Evolutionary conservation across 768 basidiomycete genomes (phyloP).

Genomic region (Neoboletus brunneissimus): DNA sequence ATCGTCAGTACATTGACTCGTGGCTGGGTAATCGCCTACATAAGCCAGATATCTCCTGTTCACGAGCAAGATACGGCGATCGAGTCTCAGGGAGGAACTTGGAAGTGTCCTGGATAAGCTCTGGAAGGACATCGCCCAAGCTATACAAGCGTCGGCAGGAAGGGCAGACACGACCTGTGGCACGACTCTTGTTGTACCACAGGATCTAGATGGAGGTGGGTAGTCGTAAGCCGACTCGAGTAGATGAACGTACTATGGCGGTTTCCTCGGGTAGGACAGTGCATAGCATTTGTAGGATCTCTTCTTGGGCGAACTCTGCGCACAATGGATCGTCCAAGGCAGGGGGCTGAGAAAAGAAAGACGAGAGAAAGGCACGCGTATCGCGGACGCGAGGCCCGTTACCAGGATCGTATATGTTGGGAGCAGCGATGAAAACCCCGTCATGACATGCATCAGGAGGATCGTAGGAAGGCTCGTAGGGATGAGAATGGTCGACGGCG

Average conservation of each 20-base stretch:
- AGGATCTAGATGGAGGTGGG: conserved; percentile 46
- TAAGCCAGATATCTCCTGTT: conserved; percentile 73
- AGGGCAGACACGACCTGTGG: conserved; percentile 69
- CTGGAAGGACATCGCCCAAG: conserved; percentile 62
- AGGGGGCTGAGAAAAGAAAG: conserved; percentile 66
- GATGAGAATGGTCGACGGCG: conserved; percentile 6
- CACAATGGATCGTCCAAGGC: conserved; percentile 64
- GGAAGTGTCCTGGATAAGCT: conserved; percentile 36
- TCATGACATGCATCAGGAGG: conserved; percentile 1
- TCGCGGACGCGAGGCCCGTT: conserved; percentile 75
- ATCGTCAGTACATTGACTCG: conserved; percentile 1
- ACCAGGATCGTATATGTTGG: conserved; percentile 75
- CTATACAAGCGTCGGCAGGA: conserved; percentile 71
- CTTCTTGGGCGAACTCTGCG: conserved; percentile 74
- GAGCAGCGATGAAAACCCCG: conserved; percentile 37
- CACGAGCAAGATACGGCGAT: conserved; percentile 46
- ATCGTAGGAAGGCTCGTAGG: conserved; percentile 4
- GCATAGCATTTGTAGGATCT: conserved; percentile 69
- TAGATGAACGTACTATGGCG: conserved; percentile 52
- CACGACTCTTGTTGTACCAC: conserved; percentile 85
- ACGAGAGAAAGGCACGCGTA: conserved; percentile 58
- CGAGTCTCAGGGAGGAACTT: conserved; percentile 17
- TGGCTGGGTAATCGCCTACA: conserved; percentile 45
- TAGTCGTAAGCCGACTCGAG: neutral
- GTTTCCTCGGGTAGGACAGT: conserved; percentile 69